phyloP scores from a whole-genome alignment of 176 grass and related monocot species.

The Cocos nucifera region DNA sequence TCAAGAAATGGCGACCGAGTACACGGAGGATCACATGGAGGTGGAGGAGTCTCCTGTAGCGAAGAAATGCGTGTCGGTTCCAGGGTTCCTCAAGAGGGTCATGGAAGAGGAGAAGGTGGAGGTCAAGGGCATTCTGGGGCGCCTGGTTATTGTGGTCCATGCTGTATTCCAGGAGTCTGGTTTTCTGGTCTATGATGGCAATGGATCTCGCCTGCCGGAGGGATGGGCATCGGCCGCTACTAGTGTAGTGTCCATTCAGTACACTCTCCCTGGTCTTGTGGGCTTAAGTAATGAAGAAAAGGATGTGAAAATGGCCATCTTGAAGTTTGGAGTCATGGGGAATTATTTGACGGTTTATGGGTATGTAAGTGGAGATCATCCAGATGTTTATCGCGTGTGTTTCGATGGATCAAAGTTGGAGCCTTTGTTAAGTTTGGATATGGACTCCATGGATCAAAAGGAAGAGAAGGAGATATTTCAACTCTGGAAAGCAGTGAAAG shows the following conservation, averaged over 20 bases:
- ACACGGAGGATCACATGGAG: constrained; percentile 9
- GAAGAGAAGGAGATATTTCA: constrained; percentile 47
- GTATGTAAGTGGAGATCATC: constrained; percentile 24
- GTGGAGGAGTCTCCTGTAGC: neutral
- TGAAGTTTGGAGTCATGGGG: constrained; percentile 50
- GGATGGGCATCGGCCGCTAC: constrained; percentile 28
- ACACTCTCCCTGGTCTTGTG: constrained; percentile 38
- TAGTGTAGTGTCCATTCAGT: constrained; percentile 28
- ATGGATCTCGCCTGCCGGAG: no score
- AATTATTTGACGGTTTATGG: constrained; percentile 55
- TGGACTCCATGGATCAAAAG: constrained; percentile 14
- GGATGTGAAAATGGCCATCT: constrained; percentile 34
- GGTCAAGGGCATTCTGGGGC: no score
- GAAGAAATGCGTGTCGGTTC: no score
- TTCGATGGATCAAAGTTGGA: constrained; percentile 44
- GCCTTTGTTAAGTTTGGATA: constrained; percentile 47
- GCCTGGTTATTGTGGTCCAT: no score
- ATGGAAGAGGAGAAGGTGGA: no score
- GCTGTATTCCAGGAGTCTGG: no score
- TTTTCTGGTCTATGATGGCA: no score
- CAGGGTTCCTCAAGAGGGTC: no score
- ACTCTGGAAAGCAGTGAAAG: constrained; percentile 59
- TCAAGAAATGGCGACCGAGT: no score
- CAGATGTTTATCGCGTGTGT: constrained; percentile 44
- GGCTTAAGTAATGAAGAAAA: neutral